These are phyloP conservation scores for Candida sp. DNA, from an alignment of 1,139 yeast species.

Conservation along the genomic window DNA sequence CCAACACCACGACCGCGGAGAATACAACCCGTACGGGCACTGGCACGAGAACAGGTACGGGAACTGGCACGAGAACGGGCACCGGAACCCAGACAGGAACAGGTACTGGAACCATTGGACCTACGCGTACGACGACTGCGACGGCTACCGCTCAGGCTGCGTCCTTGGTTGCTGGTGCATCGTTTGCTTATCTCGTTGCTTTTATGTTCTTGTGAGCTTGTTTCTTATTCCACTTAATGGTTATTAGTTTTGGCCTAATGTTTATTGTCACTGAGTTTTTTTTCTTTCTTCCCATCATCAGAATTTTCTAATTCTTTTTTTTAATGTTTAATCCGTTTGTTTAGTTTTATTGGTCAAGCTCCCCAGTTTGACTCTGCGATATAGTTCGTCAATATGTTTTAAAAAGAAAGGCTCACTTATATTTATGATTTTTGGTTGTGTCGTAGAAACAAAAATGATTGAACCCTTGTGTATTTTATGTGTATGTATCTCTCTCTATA, in stretches of 20 bases:
- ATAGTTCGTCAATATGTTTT: conserved; percentile 3
- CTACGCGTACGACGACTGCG: conserved; percentile 6
- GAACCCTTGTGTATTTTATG: not conserved
- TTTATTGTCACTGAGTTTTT: not conserved
- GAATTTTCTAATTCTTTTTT: not conserved
- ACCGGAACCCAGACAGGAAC: not conserved
- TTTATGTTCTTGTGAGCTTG: conserved; percentile 7
- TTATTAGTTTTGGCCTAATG: not conserved
- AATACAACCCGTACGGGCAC: too few species aligned
- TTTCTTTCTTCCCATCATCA: not conserved
- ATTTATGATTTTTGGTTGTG: not conserved
- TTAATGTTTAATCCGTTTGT: not conserved
- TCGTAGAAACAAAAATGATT: not conserved
- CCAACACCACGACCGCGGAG: not conserved
- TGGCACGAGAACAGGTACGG: not conserved
- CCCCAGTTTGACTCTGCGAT: not conserved
- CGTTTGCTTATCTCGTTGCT: conserved; percentile 12
- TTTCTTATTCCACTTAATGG: not conserved
- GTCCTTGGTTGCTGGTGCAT: conserved; percentile 11
- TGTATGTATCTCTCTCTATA: conserved; percentile 9
- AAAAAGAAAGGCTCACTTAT: not conserved
- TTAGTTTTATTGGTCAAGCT: too few species aligned
- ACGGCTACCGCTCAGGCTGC: conserved; percentile 11
- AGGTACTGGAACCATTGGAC: conserved; percentile 1
- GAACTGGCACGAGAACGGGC: not conserved